phyloP scores from a whole-genome alignment of 2,329 filamentous ascomycete genomes.

The Calonectria pseudoturangicola region DNA sequence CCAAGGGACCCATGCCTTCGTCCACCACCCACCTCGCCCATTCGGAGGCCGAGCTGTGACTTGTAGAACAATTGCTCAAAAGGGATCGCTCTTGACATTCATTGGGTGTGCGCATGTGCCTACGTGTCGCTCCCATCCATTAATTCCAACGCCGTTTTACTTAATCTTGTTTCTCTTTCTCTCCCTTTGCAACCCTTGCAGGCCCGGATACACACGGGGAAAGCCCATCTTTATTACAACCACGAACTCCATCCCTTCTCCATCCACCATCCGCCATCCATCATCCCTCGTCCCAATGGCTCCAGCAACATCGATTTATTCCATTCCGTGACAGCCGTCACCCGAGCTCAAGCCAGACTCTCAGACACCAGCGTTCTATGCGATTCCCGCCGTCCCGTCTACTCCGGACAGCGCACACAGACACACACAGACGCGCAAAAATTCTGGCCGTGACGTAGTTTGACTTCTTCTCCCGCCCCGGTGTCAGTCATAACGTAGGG shows the following conservation, averaged over 20 bases:
- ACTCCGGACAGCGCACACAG: constrained; percentile 12
- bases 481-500: constrained; percentile 8
- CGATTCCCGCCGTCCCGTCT: background rate
- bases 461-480: background rate
- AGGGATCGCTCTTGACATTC: background rate
- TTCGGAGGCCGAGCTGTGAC: background rate
- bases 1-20: constrained; percentile 9
- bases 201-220: too few species aligned
- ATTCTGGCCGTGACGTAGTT: constrained; percentile 19
- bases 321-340: constrained; percentile 20
- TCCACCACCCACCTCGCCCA: background rate
- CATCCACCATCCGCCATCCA: background rate
- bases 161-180: constrained; percentile 5
- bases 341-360: constrained; percentile 3
- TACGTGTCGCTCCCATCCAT: constrained; percentile 1
- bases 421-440: constrained; percentile 19
- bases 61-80: background rate
- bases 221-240: constrained; percentile 9
- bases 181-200: background rate
- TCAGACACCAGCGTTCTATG: background rate
- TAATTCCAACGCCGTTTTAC: background rate
- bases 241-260: background rate
- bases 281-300: constrained; percentile 1
- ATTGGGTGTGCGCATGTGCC: background rate
- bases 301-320: background rate